phyloP scores from a whole-genome alignment of 768 basidiomycete genomes.

The Exsudoporus frostii region DNA sequence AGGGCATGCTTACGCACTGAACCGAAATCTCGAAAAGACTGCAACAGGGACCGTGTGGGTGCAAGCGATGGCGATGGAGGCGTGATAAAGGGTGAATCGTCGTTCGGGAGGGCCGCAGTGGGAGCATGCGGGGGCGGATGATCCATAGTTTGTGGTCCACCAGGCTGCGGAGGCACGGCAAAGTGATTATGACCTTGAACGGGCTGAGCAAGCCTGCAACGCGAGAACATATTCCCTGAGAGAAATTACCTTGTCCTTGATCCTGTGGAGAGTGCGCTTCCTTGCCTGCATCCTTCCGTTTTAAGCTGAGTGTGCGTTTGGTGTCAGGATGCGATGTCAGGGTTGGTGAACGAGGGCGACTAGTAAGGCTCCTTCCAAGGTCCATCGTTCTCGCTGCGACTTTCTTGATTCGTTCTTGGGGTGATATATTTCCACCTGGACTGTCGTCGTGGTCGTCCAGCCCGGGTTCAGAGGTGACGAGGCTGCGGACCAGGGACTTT shows the following conservation, averaged over 20 bases:
- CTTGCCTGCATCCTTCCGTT: conserved; percentile 48
- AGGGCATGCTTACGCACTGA: conserved; percentile 50
- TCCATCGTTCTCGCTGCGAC: conserved; percentile 59
- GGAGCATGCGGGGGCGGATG: conserved; percentile 1
- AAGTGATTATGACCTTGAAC: conserved; percentile 10
- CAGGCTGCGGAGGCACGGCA: conserved; percentile 23
- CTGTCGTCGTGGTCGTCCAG: conserved; percentile 30
- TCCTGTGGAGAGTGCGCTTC: conserved; percentile 27
- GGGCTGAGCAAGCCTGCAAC: conserved; percentile 8
- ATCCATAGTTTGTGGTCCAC: conserved; percentile 6
- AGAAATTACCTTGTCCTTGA: conserved; percentile 30
- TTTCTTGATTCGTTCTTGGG: conserved; percentile 50
- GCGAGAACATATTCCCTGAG: conserved; percentile 24
- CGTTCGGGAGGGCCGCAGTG: conserved; percentile 24
- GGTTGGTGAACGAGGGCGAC: conserved; percentile 33
- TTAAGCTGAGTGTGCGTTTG: conserved; percentile 56
- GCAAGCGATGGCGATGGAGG: conserved; percentile 63
- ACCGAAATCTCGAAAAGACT: conserved; percentile 61
- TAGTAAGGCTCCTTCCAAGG: conserved; percentile 57
- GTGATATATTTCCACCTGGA: conserved; percentile 26
- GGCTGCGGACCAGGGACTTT: conserved; percentile 19
- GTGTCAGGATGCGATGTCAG: conserved; percentile 34
- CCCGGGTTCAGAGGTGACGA: conserved; percentile 29
- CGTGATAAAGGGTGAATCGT: conserved; percentile 67
- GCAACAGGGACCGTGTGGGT: conserved; percentile 43